phyloP scores from a whole-genome alignment of 176 grass and related monocot genomes.

The Triticum urartu region DNA sequence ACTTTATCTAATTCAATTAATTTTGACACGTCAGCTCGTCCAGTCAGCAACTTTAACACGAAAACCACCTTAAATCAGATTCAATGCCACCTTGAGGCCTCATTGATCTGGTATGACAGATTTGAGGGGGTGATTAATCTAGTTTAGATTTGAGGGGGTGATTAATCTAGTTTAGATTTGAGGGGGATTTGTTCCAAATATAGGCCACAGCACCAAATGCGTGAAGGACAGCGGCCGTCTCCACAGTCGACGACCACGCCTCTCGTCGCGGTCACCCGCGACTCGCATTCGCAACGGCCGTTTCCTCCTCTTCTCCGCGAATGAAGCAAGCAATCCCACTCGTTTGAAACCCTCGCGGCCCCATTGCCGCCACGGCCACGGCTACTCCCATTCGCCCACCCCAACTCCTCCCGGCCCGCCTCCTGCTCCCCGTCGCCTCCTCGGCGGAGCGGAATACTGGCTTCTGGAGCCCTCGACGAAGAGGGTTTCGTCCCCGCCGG shows the following conservation, averaged over 20 bases:
- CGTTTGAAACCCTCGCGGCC: not conserved
- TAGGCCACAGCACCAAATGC: too few relatives aligned
- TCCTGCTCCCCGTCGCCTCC: not conserved
- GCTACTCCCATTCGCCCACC: not conserved
- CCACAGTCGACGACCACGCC: not conserved
- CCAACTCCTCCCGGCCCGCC: not conserved
- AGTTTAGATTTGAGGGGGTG: too few relatives aligned
- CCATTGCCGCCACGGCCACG: not conserved
- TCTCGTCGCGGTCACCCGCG: not conserved
- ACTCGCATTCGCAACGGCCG: not conserved
- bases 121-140: too few relatives aligned
- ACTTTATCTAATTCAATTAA: too few relatives aligned
- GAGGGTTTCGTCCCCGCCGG: conserved; percentile 1
- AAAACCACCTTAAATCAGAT: too few relatives aligned
- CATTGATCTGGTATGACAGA: too few relatives aligned
- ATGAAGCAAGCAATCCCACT: not conserved
- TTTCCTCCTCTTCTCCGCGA: not conserved
- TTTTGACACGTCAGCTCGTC: too few relatives aligned
- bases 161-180: too few relatives aligned
- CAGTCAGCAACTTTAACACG: too few relatives aligned
- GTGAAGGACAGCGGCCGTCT: not conserved
- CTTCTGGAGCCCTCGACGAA: not conserved
- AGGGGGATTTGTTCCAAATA: too few relatives aligned
- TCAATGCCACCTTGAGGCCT: too few relatives aligned
- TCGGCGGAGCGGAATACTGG: not conserved